phyloP scores from a whole-genome alignment of 2,329 filamentous ascomycete genomes.

The Onygenales sp. region DNA sequence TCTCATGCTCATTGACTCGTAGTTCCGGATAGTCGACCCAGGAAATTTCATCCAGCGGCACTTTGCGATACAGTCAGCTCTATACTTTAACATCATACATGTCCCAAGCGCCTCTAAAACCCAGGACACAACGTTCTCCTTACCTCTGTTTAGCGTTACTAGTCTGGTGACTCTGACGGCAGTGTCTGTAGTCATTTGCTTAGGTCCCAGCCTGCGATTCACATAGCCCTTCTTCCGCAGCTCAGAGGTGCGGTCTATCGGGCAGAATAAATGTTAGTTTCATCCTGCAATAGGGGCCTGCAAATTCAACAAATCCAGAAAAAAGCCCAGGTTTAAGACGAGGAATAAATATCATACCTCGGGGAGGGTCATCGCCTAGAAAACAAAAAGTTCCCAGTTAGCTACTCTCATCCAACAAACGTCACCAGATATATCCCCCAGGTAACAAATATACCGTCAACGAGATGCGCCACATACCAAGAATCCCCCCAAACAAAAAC shows the following conservation, averaged over 20 bases:
- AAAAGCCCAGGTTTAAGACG: conserved; percentile 6
- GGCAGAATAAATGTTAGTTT: background rate
- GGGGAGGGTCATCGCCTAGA: conserved; percentile 80
- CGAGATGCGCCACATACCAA: conserved; percentile 51
- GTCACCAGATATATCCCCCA: background rate
- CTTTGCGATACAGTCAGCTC: conserved; percentile 35
- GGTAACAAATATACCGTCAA: background rate
- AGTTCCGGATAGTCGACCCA: conserved; percentile 87
- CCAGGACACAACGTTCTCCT: conserved; percentile 15
- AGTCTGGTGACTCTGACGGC: conserved; percentile 88
- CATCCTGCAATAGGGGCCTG: background rate
- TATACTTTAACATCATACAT: background rate
- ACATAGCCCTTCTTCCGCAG: conserved; percentile 86
- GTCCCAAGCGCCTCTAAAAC: background rate
- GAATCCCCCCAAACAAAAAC: conserved; percentile 91
- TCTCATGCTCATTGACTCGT: conserved; percentile 82
- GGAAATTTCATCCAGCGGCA: conserved; percentile 64
- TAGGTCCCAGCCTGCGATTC: conserved; percentile 75
- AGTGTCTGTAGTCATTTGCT: conserved; percentile 98
- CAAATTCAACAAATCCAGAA: conserved; percentile 9
- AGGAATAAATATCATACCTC: conserved; percentile 51
- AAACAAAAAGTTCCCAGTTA: background rate
- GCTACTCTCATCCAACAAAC: background rate
- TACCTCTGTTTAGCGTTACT: conserved; percentile 75
- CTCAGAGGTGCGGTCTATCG: conserved; percentile 82